Percentiles rank a stretch among this genome's conserved stretches.
Conservation (phyloP, 768 basidiomycete species). For the Lyophyllum shimeji region DNA sequence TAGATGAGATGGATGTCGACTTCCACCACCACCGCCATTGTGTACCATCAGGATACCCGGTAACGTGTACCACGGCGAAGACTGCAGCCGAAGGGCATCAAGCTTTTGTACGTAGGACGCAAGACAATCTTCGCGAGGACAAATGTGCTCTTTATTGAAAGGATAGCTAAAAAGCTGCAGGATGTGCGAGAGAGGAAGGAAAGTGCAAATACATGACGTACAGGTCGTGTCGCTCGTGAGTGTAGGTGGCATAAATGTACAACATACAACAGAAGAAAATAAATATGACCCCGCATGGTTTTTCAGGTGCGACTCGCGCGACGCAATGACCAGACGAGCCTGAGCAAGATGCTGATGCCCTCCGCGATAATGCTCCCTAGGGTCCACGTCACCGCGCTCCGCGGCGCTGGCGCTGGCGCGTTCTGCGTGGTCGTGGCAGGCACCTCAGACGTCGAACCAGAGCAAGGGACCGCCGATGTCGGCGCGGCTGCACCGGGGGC, state of each 20-base stretch:
- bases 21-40: too few species aligned
- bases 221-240: neutral
- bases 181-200: neutral
- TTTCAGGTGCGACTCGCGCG: neutral
- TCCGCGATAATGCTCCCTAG: neutral
- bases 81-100: too few species aligned
- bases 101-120: too few species aligned
- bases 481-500: neutral
- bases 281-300: neutral
- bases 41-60: too few species aligned
- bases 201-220: neutral
- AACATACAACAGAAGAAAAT: neutral
- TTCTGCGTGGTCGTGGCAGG: neutral
- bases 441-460: slow-evolving; percentile 4
- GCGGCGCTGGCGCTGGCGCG: neutral
- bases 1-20: too few species aligned
- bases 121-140: too few species aligned
- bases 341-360: neutral
- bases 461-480: slow-evolving; percentile 7
- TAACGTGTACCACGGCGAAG: too few species aligned
- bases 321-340: neutral
- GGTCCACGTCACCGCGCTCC: neutral
- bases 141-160: neutral
- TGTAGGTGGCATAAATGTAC: neutral
- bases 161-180: neutral